phyloP scores from a whole-genome alignment of 2,329 filamentous ascomycete genomes.

The Colletotrichum navitas region DNA sequence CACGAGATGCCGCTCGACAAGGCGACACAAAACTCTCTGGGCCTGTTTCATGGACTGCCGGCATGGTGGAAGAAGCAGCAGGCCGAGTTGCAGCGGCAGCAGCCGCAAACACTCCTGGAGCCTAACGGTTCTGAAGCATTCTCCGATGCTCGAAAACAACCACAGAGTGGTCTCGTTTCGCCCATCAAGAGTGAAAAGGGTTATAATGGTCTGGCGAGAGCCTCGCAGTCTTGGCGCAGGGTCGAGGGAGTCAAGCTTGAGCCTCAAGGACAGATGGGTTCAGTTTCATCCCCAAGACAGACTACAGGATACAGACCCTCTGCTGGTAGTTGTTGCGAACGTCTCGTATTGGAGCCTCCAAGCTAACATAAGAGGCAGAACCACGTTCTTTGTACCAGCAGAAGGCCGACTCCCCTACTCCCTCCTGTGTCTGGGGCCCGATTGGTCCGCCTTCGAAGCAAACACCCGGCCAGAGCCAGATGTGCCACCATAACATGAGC shows the following conservation, averaged over 20 bases:
- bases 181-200: conserved; percentile 19
- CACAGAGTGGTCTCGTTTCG: conserved; percentile 4
- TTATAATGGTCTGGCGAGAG: conserved; percentile 18
- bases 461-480: conserved; percentile 13
- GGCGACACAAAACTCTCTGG: conserved; percentile 75
- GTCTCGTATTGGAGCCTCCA: not conserved
- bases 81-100: conserved; percentile 55
- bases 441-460: conserved; percentile 48
- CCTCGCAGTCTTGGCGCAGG: conserved; percentile 34
- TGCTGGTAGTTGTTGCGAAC: conserved; percentile 1
- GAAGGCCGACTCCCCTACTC: conserved; percentile 25
- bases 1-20: conserved; percentile 87
- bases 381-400: conserved; percentile 17
- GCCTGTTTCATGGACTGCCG: conserved; percentile 75
- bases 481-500: conserved; percentile 14
- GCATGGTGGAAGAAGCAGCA: conserved; percentile 70
- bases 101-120: conserved; percentile 15
- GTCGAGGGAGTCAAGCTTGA: not conserved
- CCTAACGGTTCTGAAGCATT: conserved; percentile 7
- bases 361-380: not conserved
- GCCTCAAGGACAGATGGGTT: conserved; percentile 14
- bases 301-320: conserved; percentile 9
- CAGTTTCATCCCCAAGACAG: conserved; percentile 9
- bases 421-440: conserved; percentile 48
- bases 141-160: conserved; percentile 8